Evolutionary conservation across 2,329 filamentous ascomycete genomes (phyloP).

Genomic region (Colletotrichum gigasporum): DNA sequence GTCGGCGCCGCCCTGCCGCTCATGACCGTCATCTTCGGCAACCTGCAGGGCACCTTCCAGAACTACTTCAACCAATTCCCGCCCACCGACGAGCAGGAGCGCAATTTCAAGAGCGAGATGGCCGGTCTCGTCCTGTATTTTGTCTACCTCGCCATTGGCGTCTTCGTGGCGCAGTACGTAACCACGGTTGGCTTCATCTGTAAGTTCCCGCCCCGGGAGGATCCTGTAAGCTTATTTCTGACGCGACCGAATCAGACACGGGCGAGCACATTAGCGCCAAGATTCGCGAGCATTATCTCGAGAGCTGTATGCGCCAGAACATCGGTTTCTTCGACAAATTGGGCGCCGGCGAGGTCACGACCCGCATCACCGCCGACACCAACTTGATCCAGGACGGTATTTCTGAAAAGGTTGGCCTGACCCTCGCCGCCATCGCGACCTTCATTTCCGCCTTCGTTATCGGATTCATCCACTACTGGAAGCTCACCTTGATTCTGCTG

Average conservation of each 20-base stretch:
- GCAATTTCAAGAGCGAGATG: constrained; percentile 69
- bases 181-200: constrained; percentile 89
- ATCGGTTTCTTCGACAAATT: constrained; percentile 94
- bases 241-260: constrained; percentile 53
- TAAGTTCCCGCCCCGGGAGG: constrained; percentile 23
- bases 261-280: constrained; percentile 83
- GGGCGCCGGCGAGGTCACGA: constrained; percentile 92
- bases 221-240: background rate
- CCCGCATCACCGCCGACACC: constrained; percentile 92
- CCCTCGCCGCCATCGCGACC: constrained; percentile 78
- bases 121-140: constrained; percentile 79
- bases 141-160: constrained; percentile 82
- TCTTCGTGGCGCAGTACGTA: constrained; percentile 82
- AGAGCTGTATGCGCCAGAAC: constrained; percentile 86
- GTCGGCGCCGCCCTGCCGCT: constrained; percentile 80
- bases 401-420: constrained; percentile 86
- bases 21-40: constrained; percentile 85
- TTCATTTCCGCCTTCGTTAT: constrained; percentile 92
- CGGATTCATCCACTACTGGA: constrained; percentile 92
- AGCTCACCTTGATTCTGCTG: constrained; percentile 86
- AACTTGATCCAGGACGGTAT: constrained; percentile 95
- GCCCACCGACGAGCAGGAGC: constrained; percentile 50
- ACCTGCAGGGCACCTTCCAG: constrained; percentile 77
- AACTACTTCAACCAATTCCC: constrained; percentile 56
- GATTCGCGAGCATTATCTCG: constrained; percentile 84